Conservation (phyloP, 306 rosid genomes). For the Carpinus viminea region DNA sequence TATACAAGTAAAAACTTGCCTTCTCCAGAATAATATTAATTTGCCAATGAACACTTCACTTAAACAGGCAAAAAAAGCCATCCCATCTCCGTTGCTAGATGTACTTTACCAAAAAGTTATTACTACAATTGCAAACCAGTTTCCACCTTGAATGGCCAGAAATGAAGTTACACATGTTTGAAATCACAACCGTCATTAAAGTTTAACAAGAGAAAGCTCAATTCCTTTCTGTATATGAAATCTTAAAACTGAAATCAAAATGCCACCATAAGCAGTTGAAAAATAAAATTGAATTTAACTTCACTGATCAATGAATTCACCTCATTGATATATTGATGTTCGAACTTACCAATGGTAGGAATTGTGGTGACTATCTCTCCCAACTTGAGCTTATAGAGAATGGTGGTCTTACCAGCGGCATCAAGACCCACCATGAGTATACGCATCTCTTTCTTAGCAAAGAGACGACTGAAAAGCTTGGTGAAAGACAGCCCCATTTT, state of each 20-base stretch:
- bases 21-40: background rate
- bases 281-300: background rate
- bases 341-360: conserved; percentile 77
- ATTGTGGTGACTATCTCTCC: conserved; percentile 95
- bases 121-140: background rate
- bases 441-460: conserved; percentile 95
- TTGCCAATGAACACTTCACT: background rate
- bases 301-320: background rate
- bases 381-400: conserved; percentile 86
- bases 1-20: too few species aligned
- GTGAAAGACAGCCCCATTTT: conserved; percentile 89
- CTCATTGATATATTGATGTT: background rate
- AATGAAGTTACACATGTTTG: background rate
- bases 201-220: background rate
- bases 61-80: background rate
- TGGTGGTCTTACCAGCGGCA: conserved; percentile 97
- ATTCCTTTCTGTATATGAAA: background rate
- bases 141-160: background rate
- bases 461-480: conserved; percentile 86
- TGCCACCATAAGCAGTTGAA: background rate
- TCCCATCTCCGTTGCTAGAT: background rate
- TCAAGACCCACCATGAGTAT: conserved; percentile 95
- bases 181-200: background rate
- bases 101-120: background rate
- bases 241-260: background rate